Base-by-base conservation (phyloP, 179 eudicot species). In the Silene vulgaris region DNA sequence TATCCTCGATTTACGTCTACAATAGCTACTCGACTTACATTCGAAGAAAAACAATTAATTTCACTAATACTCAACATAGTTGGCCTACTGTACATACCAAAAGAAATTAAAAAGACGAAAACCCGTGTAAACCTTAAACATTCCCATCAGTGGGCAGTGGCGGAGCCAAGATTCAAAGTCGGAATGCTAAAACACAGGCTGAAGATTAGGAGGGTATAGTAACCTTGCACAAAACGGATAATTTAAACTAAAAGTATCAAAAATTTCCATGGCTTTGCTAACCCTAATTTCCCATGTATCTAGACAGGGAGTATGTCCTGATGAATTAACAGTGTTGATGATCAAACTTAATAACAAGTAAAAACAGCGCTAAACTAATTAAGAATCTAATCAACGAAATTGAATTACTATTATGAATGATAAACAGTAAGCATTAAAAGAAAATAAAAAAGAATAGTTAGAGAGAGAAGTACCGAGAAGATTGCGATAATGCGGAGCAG, bases 221-320 rank as follows among this genome's bases (percentile, higher is more conserved):
- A 52, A 3, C 59, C 17, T 0, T 3, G 59, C 2, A 52, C 17
- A 52, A 52, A 52, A 52, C 2, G 16, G 19, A 14, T 1, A 52
- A 13, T 52, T 52, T 52, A 3, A 52, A 16, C 19, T 13, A 52
- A 16, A 52, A 52, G 59, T 52, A 32, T 32, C 2, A 4, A 14
- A 52, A 9, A 3, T 52, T 14, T 52, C 59, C 16, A 16, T 52
- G 59, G 19, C 59, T 52, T 40, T 40, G 59, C n/a, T 52, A 21
- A 23, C 32, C 9, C 48, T 40, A 4, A 35, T 1, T 1, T 5
- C 3, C 5, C 23, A 71, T 72, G 74, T 50, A 54, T 30, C 32
- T 72, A 72, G 75, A 72, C 66, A 59, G 0, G 61, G 4, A 6
- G 11, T 56, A 52, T 19, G 66, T 59, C 75, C 64, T 8, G 35